Base-by-base conservation (phyloP, 2,329 filamentous ascomycete species). In the Sphaceloma murrayae region DNA sequence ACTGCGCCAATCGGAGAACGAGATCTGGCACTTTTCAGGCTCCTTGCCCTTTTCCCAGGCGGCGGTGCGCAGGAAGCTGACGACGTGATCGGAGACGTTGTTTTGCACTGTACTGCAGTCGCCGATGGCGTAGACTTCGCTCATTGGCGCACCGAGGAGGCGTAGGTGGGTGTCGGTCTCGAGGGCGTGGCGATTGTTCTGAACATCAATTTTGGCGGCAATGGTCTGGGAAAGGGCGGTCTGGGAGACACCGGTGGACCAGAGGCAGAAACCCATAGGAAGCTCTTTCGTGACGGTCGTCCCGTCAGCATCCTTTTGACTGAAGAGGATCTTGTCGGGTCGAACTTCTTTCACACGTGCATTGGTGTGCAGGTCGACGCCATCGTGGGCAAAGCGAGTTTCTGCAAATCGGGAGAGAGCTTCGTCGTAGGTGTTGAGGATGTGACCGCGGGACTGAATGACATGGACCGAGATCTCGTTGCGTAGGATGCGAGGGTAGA, bases 391-490 rank as follows among this genome's bases (percentile, higher is more conserved):
- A 58, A 98, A 95, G 31, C 85, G 80, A 43, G 85, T 77, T 65
- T 98, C 91, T 14, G 91, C 89, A 59, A 93, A 98, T 58, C 80
- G 79, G 8, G 88, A 95, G 1, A 98, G 73, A 0, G 86, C 82
- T 65, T 98, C 91, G 52, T 98, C 91, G 59, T 98, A 98, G 0
- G 91, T 98, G 67, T 98, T 98, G 21, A 98, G 72, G 51, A 98
- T 98, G 55, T 98, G 91, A 30, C 83, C 80, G 48, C 91, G 78
- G 56, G 86, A 94, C 60, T 98, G 91, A 50, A 98, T 95, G 34
- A 98, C 73, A 58, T 98, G 93, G 1, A 98, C 89, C 0, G 91
- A 96, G 38, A 98, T 94, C 61, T 98, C 87, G 59, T 96, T 96
- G 49, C 91, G 79, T n/a, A 98, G 66, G 21, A 98, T 77, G 50